Evolutionary conservation across 352 stramenopile genomes (phyloP), one percentile per base, ranked within the genome.

Genomic region (Phytopythium delawarense): DNA sequence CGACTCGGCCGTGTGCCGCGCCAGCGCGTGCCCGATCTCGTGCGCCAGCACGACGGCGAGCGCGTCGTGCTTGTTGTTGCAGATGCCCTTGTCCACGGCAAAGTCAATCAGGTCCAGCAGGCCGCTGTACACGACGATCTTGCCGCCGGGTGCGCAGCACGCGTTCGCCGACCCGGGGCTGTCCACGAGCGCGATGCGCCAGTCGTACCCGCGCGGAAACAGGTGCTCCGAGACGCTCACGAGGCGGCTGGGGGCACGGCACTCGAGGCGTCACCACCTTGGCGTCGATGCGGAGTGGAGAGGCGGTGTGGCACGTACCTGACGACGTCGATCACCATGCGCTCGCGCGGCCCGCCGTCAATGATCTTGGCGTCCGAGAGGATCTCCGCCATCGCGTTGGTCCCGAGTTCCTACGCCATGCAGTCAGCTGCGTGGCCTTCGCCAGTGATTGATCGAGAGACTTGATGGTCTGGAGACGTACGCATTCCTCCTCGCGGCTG

Each of bases 81-180:
- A 74, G 58, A 84, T 75, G n/a, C 73, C 76, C 35, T 84, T 76
- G 35, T 81, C 74, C 18, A 88, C 78, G 2, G 76, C 78, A 52
- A 71, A 72, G 57, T 90, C 80, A 52, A 90, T 84, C 60, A 87
- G 57, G 65, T 88, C 72, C 32, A 90, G 66, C n/a, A 90, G 80
- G 4, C 80, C 80, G 35, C 78, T 83, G 61, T 88, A 76, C 25
- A 90, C 67, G 63, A 90, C 73, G 67, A 90, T 90, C 62, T 87
- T 90, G 30, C 80, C 78, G 5, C 80, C 78, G 7, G 79, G 78
- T 44, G 73, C 81, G 61, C 81, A 90, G 61, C 74, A 86, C 7
- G 81, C 78, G 56, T 90, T 90, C 11, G 72, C 71, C 9, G 70
- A 73, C 56, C 59, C 66, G 25, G 76, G 72, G 12, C 76, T 71